Evolutionary conservation across 192 early-diverging fungal species (phyloP).

Genomic region (Coemansia sp.): DNA sequence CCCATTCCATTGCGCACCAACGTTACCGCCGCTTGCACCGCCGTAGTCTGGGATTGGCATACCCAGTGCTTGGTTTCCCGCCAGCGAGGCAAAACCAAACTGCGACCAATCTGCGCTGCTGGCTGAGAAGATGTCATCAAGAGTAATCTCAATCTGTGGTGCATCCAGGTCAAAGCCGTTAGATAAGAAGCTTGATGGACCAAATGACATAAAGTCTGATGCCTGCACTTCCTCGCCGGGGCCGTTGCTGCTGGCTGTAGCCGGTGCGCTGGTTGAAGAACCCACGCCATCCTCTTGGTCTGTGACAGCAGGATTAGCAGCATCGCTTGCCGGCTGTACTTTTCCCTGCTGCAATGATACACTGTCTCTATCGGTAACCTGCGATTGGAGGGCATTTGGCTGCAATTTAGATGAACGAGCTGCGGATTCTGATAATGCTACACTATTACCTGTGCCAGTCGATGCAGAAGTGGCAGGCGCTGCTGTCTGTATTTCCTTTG

Average conservation of each 20-base stretch:
- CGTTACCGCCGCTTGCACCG: slow-evolving; percentile 11
- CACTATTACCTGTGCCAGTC: not conserved
- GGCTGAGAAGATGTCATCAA: slow-evolving; percentile 55
- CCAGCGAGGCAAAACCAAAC: slow-evolving; percentile 44
- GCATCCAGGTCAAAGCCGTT: slow-evolving; percentile 53
- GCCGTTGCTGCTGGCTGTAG: slow-evolving; percentile 1
- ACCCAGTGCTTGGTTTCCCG: slow-evolving; percentile 27
- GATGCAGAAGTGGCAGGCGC: not conserved
- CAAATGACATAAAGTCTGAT: slow-evolving; percentile 56
- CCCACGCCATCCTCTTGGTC: not conserved
- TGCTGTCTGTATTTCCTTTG: not conserved
- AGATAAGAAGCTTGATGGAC: slow-evolving; percentile 52
- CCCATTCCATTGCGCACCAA: slow-evolving; percentile 28
- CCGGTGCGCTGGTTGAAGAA: slow-evolving; percentile 7
- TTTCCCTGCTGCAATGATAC: not conserved
- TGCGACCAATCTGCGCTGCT: slow-evolving; percentile 48
- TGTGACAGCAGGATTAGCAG: not conserved
- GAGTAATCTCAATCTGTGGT: slow-evolving; percentile 56
- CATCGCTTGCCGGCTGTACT: not conserved
- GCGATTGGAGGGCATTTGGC: not conserved
- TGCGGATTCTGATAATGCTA: not conserved
- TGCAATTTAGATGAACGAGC: not conserved
- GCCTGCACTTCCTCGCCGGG: slow-evolving; percentile 35
- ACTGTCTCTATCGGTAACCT: not conserved
- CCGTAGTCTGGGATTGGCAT: slow-evolving; percentile 44